Percentiles rank a stretch among this genome's conserved stretches.
These are phyloP conservation scores for Jacaranda mimosifolia DNA, from an alignment of 257 asterid species.

Conservation along the genomic window DNA sequence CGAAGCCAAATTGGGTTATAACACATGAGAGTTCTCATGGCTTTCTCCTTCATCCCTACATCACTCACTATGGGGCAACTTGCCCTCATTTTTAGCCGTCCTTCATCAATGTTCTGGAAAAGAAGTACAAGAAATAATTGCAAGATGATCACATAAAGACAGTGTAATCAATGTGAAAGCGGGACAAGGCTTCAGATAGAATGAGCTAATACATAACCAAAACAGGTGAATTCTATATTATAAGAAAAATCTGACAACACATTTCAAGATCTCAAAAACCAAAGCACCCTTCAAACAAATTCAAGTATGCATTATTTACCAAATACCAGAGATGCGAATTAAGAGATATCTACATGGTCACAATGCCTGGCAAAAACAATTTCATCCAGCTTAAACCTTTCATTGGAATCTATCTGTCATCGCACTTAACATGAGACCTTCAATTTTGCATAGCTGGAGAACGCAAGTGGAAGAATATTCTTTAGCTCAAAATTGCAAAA, in stretches of 20 bases:
- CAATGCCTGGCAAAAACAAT: slow-evolving; percentile 4
- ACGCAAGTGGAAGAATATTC: not conserved
- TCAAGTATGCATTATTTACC: slow-evolving; percentile 3
- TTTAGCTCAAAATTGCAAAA: slow-evolving; percentile 5
- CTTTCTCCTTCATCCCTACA: slow-evolving; percentile 91
- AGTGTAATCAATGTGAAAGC: slow-evolving; percentile 4
- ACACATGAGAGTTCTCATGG: slow-evolving; percentile 76
- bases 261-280: slow-evolving; percentile 22
- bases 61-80: slow-evolving; percentile 95
- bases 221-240: slow-evolving; percentile 6
- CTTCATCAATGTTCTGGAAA: slow-evolving; percentile 87
- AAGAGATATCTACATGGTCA: not conserved
- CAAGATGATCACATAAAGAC: slow-evolving; percentile 16
- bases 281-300: not conserved
- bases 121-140: not conserved
- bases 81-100: slow-evolving; percentile 83
- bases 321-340: not conserved
- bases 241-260: not conserved
- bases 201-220: slow-evolving; percentile 17
- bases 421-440: slow-evolving; percentile 1
- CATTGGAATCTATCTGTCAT: not conserved
- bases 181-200: not conserved
- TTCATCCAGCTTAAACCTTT: not conserved
- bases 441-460: not conserved
- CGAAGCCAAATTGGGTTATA: slow-evolving; percentile 90